Conservation (phyloP, 2,329 filamentous ascomycete species). For the Aspergillus brunneoviolaceus region DNA sequence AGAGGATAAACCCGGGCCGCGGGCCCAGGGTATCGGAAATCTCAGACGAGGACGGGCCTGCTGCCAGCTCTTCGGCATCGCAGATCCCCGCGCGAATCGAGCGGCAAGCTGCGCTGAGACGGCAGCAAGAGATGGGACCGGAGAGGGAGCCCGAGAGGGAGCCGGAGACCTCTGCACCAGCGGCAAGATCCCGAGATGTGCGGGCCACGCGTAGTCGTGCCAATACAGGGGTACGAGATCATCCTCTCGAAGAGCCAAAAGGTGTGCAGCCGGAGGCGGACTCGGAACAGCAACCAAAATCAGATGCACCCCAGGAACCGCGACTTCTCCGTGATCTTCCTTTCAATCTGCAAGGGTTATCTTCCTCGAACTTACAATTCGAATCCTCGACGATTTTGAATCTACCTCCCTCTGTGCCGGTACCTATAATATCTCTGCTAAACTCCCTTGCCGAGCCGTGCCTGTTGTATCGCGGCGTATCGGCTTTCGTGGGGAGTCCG, state of each 20-base stretch:
- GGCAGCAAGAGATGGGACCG: slow-evolving; percentile 15
- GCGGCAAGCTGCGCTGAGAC: slow-evolving; percentile 27
- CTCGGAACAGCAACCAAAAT: slow-evolving; percentile 40
- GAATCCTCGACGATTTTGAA: slow-evolving; percentile 66
- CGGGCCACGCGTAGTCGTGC: slow-evolving; percentile 15
- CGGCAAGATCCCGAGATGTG: slow-evolving; percentile 15
- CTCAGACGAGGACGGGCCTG: slow-evolving; percentile 39
- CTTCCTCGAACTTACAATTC: slow-evolving; percentile 81
- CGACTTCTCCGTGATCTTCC: slow-evolving; percentile 76
- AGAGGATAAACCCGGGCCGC: slow-evolving; percentile 21
- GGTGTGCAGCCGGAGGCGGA: slow-evolving; percentile 12
- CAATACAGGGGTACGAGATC: slow-evolving; percentile 23
- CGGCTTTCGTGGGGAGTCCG: slow-evolving; percentile 76
- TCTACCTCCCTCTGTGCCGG: slow-evolving; percentile 74
- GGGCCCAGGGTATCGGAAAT: slow-evolving; percentile 21
- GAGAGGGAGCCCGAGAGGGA: slow-evolving; percentile 24
- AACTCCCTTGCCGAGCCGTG: slow-evolving; percentile 91
- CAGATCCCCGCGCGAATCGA: slow-evolving; percentile 31
- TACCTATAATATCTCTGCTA: slow-evolving; percentile 81
- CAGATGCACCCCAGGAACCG: slow-evolving; percentile 63
- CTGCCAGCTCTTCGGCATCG: slow-evolving; percentile 43
- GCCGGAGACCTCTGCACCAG: slow-evolving; percentile 14
- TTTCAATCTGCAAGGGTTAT: slow-evolving; percentile 89
- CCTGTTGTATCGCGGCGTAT: slow-evolving; percentile 79
- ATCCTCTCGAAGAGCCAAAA: slow-evolving; percentile 17